Evolutionary conservation across 2,329 filamentous ascomycete genomes (phyloP), one percentile per base, ranked within the genome.

Genomic region (Bipolaris oryzae): DNA sequence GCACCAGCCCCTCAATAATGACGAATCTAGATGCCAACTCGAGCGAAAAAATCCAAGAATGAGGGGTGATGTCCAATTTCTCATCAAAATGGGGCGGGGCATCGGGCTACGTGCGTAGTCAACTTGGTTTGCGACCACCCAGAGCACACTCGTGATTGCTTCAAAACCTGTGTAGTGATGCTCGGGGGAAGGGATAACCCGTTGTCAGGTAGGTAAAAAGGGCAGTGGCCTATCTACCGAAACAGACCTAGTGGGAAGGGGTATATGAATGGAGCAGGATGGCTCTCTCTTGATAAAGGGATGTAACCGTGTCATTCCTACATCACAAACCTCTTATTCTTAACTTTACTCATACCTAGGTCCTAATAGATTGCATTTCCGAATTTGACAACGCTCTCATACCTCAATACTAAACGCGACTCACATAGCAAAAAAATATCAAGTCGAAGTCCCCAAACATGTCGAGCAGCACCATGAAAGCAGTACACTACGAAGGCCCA

Each of bases 401-500:
- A 28, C 13, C 34, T 39, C 15, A 11, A 2, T 7, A 34, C 18
- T 15, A 23, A 4, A 25, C 39, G 10, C 10, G 37, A n/a, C 25
- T 20, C 18, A 7, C 15, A 3, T 7, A 34, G 11, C 28, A 11
- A 23, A 4, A 34, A 37, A n/a, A n/a, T n/a, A n/a, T 31, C 1
- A 7, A 13, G 4, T 4, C 23, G 5, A 18, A 13, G 13, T 25
- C 3, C 1, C 10, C 15, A 1, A 61, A 52, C 6, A 67, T 66
- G 60, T 58, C 64, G 10, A 38, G 15, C 33, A 46, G 57, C 3
- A 80, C 77, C 23, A 87, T 87, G 85, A 86, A 86, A 74, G 85
- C 85, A 10, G 79, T 88, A 53, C 85, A 86, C 67, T 88, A 88
- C 64, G 81, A 85, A 42, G 85, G 85, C 1, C 83, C 85, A 0